Evolutionary conservation across 331 rosid species (phyloP), one percentile per base, ranked within the genome.

Genomic region (Rosa hybrid): DNA sequence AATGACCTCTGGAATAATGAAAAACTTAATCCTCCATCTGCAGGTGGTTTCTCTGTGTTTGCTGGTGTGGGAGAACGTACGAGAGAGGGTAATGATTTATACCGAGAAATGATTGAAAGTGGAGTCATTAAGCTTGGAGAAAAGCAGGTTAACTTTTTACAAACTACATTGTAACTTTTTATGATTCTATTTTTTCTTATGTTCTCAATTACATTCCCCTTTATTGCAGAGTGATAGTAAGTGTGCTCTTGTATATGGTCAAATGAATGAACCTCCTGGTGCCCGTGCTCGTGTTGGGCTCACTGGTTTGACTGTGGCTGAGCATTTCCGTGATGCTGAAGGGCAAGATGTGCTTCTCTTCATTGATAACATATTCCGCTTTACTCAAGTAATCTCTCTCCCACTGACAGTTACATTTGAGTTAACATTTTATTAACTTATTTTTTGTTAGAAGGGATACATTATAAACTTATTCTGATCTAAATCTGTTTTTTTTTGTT

Each of bases 231-330:
- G 88, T 69, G 99, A 96, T 2, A 95, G 98, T 85, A 96, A 96
- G 63, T 96, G 99, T 73, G 99, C 97, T 67, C 96, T 95, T 70
- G 98, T 96, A 56, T 96, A 93, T 4, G 98, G 98, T 83, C 99
- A 96, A 90, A 93, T 96, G 99, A 96, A 93, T 11, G 98, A 96
- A 89, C 97, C 98, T 77, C 97, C 99, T 5, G 99, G 98, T 93
- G 99, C 99, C 12, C 94, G 96, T 88, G 99, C 99, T 83, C 96
- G 99, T 83, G 99, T 96, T 87, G 99, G 99, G 78, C 94, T 95
- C 73, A 93, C 99, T 64, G 98, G 97, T 18, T 90, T 96, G 20
- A 96, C 97, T 51, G 98, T 93, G 49, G 99, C 99, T 14, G 98
- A 96, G 77, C 98, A 96, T 76, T 91, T 96, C 94, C 96, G 99